These are phyloP conservation scores for Aspergillus eucalypticola DNA, from an alignment of 2,329 filamentous ascomycete genomes.

Conservation along the genomic window DNA sequence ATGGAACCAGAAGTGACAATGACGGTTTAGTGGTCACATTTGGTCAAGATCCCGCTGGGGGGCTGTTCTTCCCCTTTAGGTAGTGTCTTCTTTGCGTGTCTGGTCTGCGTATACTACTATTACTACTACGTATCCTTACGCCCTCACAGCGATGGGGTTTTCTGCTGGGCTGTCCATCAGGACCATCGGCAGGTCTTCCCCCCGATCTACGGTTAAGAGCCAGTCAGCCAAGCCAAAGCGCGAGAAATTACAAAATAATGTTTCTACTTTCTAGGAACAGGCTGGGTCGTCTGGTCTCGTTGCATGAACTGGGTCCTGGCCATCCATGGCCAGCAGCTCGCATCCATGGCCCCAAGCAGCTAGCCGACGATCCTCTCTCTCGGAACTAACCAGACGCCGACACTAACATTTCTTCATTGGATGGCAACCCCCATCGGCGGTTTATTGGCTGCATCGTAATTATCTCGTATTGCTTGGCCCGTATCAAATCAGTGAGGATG, in stretches of 20 bases:
- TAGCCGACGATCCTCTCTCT: constrained; percentile 8
- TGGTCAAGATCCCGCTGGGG: too few relatives aligned
- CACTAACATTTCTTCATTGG: background rate
- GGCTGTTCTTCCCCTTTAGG: background rate
- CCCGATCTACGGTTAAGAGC: background rate
- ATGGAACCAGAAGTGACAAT: constrained; percentile 3
- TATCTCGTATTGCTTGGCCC: background rate
- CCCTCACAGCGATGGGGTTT: too few relatives aligned
- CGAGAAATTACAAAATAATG: background rate
- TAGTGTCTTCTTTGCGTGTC: background rate
- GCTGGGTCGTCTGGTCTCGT: background rate
- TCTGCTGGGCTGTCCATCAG: background rate
- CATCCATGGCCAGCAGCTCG: background rate
- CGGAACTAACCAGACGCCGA: constrained; percentile 2
- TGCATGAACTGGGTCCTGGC: background rate
- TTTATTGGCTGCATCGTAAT: background rate
- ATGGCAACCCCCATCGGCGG: background rate
- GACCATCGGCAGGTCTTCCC: too few relatives aligned
- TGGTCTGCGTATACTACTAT: background rate
- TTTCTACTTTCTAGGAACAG: background rate
- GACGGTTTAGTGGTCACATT: background rate
- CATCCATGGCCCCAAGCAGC: constrained; percentile 5
- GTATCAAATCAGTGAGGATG: background rate
- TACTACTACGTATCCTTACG: too few relatives aligned
- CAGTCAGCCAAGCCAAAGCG: background rate